These are phyloP conservation scores for Mycena latifolia DNA, from an alignment of 768 basidiomycete genomes.

Conservation along the genomic window DNA sequence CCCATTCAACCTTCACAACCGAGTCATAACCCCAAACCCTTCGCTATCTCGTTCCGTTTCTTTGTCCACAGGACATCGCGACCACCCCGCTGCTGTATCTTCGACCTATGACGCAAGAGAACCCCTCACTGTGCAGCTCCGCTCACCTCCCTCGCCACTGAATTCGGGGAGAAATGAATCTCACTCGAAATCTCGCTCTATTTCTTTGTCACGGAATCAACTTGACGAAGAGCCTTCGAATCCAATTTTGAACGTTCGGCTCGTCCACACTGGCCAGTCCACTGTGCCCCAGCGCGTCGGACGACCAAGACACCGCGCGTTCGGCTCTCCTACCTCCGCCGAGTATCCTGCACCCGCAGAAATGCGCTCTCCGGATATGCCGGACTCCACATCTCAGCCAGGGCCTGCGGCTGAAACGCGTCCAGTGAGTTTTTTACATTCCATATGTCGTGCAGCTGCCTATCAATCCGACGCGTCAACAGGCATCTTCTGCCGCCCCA, in stretches of 20 bases:
- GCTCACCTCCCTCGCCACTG: constrained; percentile 22
- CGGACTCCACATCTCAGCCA: background rate
- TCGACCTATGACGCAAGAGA: constrained; percentile 20
- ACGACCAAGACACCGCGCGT: constrained; percentile 29
- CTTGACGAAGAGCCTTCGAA: constrained; percentile 7
- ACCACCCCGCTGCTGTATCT: constrained; percentile 8
- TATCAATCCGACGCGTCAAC: background rate
- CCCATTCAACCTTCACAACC: constrained; percentile 44
- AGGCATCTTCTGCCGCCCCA: constrained; percentile 2
- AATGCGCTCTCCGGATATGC: background rate
- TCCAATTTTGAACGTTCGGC: constrained; percentile 39
- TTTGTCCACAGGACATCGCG: constrained; percentile 25
- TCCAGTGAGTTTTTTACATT: background rate
- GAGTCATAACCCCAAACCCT: constrained; percentile 28
- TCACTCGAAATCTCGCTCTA: constrained; percentile 29
- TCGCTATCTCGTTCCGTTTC: constrained; percentile 31
- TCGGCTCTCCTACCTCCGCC: constrained; percentile 18
- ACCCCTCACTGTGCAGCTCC: constrained; percentile 35
- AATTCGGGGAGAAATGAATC: constrained; percentile 18
- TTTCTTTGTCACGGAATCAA: constrained; percentile 25
- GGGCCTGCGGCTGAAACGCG: background rate
- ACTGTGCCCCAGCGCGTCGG: constrained; percentile 31
- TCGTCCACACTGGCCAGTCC: constrained; percentile 23
- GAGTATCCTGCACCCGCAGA: background rate
- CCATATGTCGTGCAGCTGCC: too few relatives aligned